Percentiles rank a stretch among this genome's conserved stretches.
Evolutionary conservation across 371 early-diverging fungal species (phyloP).

Genomic region (Amoeboaphelidium protococcarum): DNA sequence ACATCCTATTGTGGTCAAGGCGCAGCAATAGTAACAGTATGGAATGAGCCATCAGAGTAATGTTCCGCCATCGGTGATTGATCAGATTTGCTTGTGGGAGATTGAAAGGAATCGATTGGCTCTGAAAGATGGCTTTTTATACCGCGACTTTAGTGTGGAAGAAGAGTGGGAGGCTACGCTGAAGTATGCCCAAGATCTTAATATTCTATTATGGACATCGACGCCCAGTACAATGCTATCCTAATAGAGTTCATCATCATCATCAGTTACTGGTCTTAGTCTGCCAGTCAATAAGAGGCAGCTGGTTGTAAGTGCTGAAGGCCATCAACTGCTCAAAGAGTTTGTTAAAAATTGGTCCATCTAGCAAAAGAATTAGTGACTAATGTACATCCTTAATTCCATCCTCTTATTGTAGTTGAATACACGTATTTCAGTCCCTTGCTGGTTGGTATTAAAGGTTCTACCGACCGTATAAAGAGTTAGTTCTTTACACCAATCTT

Average conservation of each 20-base stretch:
- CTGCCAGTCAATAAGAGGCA: constrained; percentile 19
- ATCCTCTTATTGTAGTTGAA: no score
- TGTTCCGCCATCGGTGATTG: constrained; percentile 76
- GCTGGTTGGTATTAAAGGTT: no score
- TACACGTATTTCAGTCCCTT: no score
- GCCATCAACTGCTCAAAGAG: constrained; percentile 26
- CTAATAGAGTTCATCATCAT: no score
- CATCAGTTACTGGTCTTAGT: no score
- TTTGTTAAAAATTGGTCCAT: constrained; percentile 14
- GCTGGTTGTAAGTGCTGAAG: constrained; percentile 30
- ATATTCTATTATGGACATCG: constrained; percentile 43
- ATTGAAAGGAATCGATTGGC: constrained; percentile 67
- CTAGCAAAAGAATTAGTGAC: not conserved
- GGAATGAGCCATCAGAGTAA: constrained; percentile 31
- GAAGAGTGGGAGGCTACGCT: constrained; percentile 45
- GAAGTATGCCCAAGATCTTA: constrained; percentile 42
- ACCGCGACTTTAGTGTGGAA: constrained; percentile 45
- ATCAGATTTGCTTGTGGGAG: constrained; percentile 94
- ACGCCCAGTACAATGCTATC: no score
- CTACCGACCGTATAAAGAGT: no score
- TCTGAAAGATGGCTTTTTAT: constrained; percentile 29
- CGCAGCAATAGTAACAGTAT: no score
- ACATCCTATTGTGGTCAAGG: constrained; percentile 66
- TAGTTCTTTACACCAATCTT: no score
- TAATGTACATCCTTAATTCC: no score